Evolutionary conservation across 2,329 filamentous ascomycete genomes (phyloP), one percentile per base, ranked within the genome.

Genomic region (Hirsutella thompsonii): DNA sequence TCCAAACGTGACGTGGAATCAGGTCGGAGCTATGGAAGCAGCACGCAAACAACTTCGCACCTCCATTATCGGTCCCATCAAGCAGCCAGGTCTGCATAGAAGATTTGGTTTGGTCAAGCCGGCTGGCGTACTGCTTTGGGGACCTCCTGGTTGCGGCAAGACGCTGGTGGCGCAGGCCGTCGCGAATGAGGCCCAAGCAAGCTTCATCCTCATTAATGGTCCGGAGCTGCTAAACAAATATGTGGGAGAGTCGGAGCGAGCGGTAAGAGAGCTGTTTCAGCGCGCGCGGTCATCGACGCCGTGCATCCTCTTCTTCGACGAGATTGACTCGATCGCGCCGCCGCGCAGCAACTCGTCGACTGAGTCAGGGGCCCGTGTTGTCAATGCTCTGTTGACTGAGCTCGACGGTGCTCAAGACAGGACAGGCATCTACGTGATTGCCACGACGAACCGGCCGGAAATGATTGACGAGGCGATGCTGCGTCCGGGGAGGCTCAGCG

Each of bases 181-280:
- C 4, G 92, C 92, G 42, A 94, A 94, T 59, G 88, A 94, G 58
- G 89, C 84, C 8, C 87, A 90, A 58, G 92, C 92, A 37, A 96
- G 94, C 61, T 98, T 98, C 67, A 98, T 98, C 61, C 88, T 87
- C 40, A 87, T 98, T 62, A 95, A 95, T 61, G 92, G 92, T 0
- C 92, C 92, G 0, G 92, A 98, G 58, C 70, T 98, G 9, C 74
- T 98, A 36, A 96, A 96, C 69, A 98, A 96, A 62, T 98, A 90
- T 57, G 89, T 98, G 9, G 92, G 92, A 49, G 92, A 98, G 62
- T 93, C 86, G 6, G 92, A 98, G 63, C 82, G 90, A 10, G 86
- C 89, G 1, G 83, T 98, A 2, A 80, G 92, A 19, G 87, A 94
- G 57, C 83, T 96, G 0, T 98, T 98, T 61, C 77, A 81, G 47